These are phyloP conservation scores for Stipa capillata DNA, from an alignment of 176 grass and related monocot species.

Conservation along the genomic window DNA sequence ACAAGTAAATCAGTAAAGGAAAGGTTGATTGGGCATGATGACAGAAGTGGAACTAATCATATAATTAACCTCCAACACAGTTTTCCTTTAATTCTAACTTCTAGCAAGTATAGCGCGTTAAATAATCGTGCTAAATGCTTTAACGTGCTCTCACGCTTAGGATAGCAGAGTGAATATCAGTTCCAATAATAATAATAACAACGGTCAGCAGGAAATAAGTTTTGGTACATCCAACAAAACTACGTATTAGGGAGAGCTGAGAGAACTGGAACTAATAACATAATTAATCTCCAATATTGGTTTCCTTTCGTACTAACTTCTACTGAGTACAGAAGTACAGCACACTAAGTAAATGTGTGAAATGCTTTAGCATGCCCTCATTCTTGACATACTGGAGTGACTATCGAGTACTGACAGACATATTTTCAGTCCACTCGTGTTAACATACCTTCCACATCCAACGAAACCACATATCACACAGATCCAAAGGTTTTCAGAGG, in stretches of 20 bases:
- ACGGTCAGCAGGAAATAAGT: not conserved
- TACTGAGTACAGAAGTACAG: too few species aligned
- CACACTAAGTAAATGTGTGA: too few species aligned
- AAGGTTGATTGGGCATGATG: not conserved
- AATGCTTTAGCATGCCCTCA: too few species aligned
- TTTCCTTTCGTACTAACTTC: not conserved
- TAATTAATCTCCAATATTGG: not conserved
- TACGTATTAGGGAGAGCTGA: not conserved
- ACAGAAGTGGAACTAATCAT: not conserved
- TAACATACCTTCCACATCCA: conserved; percentile 88
- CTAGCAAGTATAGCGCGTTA: not conserved
- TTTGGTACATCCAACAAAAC: too few species aligned
- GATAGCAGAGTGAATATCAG: not conserved
- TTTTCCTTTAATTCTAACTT: not conserved
- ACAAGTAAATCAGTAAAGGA: not conserved
- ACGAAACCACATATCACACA: conserved; percentile 97
- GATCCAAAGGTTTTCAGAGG: conserved; percentile 89
- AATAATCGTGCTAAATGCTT: not conserved
- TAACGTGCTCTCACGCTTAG: not conserved
- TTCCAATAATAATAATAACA: too few species aligned
- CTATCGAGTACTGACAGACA: not conserved
- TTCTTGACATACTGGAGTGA: not conserved
- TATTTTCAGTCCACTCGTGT: not conserved
- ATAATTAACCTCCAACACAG: not conserved
- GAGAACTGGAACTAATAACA: not conserved